Evolutionary conservation across 768 basidiomycete genomes (phyloP), one percentile per base, ranked within the genome.

Genomic region (Suillus bovinus): DNA sequence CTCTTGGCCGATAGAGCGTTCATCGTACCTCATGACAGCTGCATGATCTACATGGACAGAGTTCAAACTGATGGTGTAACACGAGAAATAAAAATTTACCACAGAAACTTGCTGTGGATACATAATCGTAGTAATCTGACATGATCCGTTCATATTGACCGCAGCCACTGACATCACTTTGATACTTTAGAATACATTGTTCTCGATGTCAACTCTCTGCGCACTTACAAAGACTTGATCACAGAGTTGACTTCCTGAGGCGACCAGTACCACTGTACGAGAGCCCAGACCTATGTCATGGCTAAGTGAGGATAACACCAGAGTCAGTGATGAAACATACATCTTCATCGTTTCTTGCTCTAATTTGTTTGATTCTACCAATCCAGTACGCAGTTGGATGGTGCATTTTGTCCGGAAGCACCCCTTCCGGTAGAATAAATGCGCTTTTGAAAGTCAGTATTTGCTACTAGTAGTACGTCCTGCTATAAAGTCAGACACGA

Each of bases 191-290:
- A 39, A 39, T 2, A 24, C 14, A 29, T 27, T 29, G 22, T 11
- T 56, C 38, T 20, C 5, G 17, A 55, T 16, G 36, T 55, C 4
- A 9, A 38, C 24, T 39, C 5, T 39, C 38, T 4, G 24, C 20
- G 24, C 38, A 75, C 83, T 61, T 60, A 86, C 84, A 86, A 84
- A 2, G 82, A 80, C 34, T 81, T 80, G 34, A 83, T 67, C 0
- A 79, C 72, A 1, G 64, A 65, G 0, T 74, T 72, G 0, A 83
- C 80, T 39, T 88, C 86, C n/a, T 72, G 55, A 0, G 79, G 76
- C 1, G 80, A 77, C 71, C 84, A 88, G 54, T 74, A 86, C 86
- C 86, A 88, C 54, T 82, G 78, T 0, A 88, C 78, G 11, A 64
- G 69, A 0, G 74, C 78, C 83, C 84, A 87, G 0, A 87, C 85